Evolutionary conservation across 129 eudicot species (phyloP).

Genomic region (Glebionis coronaria): DNA sequence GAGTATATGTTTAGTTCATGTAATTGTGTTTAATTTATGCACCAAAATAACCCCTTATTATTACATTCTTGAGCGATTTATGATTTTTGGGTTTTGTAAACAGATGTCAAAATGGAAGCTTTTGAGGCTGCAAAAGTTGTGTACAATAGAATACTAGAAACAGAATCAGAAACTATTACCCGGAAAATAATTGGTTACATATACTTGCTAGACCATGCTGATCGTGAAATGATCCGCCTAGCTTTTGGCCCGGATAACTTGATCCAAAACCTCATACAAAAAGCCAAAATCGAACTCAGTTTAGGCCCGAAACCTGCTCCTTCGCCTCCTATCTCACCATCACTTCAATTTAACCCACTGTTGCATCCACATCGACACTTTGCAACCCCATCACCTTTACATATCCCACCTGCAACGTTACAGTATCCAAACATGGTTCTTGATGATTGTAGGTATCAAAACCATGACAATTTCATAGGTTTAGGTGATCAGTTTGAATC

Average conservation of each 20-base stretch:
- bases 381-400: constrained; percentile 27
- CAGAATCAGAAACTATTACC: constrained; percentile 53
- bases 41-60: neutral
- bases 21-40: constrained; percentile 7
- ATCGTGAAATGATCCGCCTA: constrained; percentile 53
- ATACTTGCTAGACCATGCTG: constrained; percentile 44
- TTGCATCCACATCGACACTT: constrained; percentile 32
- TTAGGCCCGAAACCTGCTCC: constrained; percentile 28
- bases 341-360: constrained; percentile 23
- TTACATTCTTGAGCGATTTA: constrained; percentile 10
- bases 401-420: constrained; percentile 18
- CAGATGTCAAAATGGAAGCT: constrained; percentile 52
- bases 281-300: constrained; percentile 44
- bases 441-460: constrained; percentile 31
- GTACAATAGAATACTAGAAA: constrained; percentile 42
- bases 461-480: constrained; percentile 29
- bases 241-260: constrained; percentile 58
- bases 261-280: constrained; percentile 39
- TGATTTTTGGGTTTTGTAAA: constrained; percentile 24
- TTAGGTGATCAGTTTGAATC: constrained; percentile 38
- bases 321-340: constrained; percentile 49
- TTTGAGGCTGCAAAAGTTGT: constrained; percentile 54
- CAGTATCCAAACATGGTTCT: constrained; percentile 30
- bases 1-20: neutral
- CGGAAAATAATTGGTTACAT: constrained; percentile 52